Evolutionary conservation across 495 filamentous ascomycete genomes (phyloP), one percentile per base, ranked within the genome.

Genomic region (Monascus purpureus): DNA sequence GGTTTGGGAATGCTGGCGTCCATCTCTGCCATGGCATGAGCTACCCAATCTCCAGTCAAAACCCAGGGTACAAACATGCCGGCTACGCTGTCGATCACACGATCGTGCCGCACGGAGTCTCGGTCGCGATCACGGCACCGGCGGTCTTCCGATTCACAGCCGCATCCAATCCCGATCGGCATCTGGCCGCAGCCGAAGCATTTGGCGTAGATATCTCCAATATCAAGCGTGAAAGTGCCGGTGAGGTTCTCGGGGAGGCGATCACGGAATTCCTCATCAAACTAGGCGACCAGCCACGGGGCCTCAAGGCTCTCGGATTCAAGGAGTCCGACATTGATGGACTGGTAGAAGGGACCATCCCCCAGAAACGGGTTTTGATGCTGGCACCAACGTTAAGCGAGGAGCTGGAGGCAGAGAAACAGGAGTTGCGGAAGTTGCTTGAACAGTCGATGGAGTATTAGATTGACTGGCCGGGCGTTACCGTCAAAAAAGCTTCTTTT

Each of bases 1-100:
- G 90, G 0, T 97, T 96, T 55, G 90, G 90, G 16, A 97, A 97
- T 49, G 90, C 90, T 1, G 90, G 90, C 23, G 90, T 97, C 1
- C 90, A 97, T 59, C 65, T 97, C 4, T 97, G 90, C 58, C 90
- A 97, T 48, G 90, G 87, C 35, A 93, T 96, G 86, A 82, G 74
- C 23, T 97, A 97, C 51, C 88, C 88, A 4, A 90, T 96, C 42
- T 87, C 82, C 15, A 78, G 83, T 23, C 85, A 92, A 49, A 96
- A 96, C 47, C 85, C 83, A 0, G 80, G 76, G 5, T 94, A 96
- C 51, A 73, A 73, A 45, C 90, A 97, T 46, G 50, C 63, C 1
- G 92, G 90, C 7, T 97, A 97, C 53, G 55, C 73, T 1, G 74
- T 87, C 11, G 51, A 66, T 11, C 40, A 61, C 31, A 72, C 84